Evolutionary conservation across 768 basidiomycete species (phyloP).

Genomic region (Tephrocybe sp.): DNA sequence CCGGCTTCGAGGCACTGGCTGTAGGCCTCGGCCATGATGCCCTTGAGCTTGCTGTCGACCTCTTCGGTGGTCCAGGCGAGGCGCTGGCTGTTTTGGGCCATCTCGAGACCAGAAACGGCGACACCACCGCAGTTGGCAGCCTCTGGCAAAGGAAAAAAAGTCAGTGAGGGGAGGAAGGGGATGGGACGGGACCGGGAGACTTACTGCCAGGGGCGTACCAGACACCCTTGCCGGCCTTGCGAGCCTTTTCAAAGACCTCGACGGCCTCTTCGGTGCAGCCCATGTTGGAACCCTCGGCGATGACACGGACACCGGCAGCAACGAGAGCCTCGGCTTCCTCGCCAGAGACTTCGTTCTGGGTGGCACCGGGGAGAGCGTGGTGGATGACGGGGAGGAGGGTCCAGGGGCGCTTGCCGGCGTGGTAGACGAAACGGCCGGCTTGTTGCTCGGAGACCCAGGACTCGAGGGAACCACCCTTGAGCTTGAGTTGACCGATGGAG

Average conservation of each 20-base stretch:
- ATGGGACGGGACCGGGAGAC: no score
- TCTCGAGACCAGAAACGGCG: constrained; percentile 75
- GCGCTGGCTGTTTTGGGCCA: constrained; percentile 74
- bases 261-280: constrained; percentile 73
- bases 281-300: constrained; percentile 80
- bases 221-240: constrained; percentile 47
- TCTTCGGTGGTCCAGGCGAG: constrained; percentile 59
- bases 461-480: constrained; percentile 49
- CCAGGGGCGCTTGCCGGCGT: constrained; percentile 63
- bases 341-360: constrained; percentile 67
- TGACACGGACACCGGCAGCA: constrained; percentile 64
- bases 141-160: constrained; percentile 24
- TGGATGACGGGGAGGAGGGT: constrained; percentile 58
- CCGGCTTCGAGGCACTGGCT: constrained; percentile 55
- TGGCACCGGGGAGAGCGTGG: constrained; percentile 66
- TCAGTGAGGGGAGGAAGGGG: neutral
- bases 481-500: constrained; percentile 50
- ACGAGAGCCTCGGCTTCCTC: constrained; percentile 71
- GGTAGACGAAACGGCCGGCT: constrained; percentile 43
- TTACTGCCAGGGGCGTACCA: constrained; percentile 77
- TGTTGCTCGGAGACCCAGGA: constrained; percentile 28
- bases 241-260: constrained; percentile 64
- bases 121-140: constrained; percentile 72
- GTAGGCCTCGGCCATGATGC: constrained; percentile 70
- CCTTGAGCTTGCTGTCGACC: constrained; percentile 67